phyloP scores from a whole-genome alignment of 106 monocot species.

The Apostasia ramifera region DNA sequence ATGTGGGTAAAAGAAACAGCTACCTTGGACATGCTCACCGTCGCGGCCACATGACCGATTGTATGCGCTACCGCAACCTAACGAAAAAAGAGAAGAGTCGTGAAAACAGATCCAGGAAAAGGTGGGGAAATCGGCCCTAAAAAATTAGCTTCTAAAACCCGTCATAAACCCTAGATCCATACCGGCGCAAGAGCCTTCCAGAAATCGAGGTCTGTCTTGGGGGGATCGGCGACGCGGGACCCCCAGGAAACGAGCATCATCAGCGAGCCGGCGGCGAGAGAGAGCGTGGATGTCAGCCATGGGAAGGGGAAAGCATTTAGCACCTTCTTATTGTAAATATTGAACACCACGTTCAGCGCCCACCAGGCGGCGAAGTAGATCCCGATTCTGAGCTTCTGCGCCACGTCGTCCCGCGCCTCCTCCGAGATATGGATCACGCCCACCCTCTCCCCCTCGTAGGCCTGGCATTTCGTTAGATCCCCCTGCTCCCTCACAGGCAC shows the following conservation, averaged over 20 bases:
- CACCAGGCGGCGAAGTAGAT: constrained; percentile 96
- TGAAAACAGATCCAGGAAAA: not conserved
- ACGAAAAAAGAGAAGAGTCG: not conserved
- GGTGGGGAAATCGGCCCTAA: too few relatives aligned
- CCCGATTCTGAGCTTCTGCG: constrained; percentile 75
- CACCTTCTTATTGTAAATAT: constrained; percentile 99
- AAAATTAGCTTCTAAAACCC: not conserved
- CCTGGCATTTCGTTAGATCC: not conserved
- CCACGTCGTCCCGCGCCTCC: constrained; percentile 20
- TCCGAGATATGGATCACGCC: constrained; percentile 10
- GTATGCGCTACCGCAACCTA: constrained; percentile 78
- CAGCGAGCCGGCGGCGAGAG: constrained; percentile 25
- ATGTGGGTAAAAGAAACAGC: constrained; percentile 84
- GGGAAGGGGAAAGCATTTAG: constrained; percentile 90
- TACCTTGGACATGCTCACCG: constrained; percentile 86
- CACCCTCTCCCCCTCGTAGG: constrained; percentile 36
- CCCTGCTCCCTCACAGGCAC: not conserved
- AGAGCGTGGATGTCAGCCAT: constrained; percentile 42
- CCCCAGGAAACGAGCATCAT: constrained; percentile 30
- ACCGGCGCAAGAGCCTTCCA: constrained; percentile 34
- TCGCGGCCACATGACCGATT: constrained; percentile 80
- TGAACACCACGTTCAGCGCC: constrained; percentile 96
- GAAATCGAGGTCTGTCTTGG: constrained; percentile 26
- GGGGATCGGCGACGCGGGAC: constrained; percentile 18
- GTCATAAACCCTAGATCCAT: not conserved